Percentiles rank a stretch among this genome's conserved stretches.
Evolutionary conservation across 306 rosid genomes (phyloP).

Genomic region (Hippophae gyantsensis): DNA sequence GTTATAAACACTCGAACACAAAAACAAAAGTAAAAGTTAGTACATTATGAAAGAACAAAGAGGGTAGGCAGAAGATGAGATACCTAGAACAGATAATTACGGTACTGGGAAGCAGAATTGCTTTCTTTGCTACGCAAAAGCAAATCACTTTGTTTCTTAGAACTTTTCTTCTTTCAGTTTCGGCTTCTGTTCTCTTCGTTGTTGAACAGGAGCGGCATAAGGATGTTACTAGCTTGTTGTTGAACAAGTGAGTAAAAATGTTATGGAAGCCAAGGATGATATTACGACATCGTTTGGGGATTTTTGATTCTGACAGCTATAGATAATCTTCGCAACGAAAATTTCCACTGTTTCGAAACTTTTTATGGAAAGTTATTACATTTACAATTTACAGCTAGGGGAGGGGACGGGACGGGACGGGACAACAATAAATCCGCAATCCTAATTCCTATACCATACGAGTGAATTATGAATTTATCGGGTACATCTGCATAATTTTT

Average conservation of each 20-base stretch:
- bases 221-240: not conserved
- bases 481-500: too few relatives aligned
- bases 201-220: not conserved
- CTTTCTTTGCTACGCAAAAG: not conserved
- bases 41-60: not conserved
- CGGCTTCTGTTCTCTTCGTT: not conserved
- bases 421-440: too few relatives aligned
- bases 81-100: not conserved
- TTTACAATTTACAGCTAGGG: too few relatives aligned
- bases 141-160: not conserved
- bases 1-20: too few relatives aligned
- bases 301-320: slow-evolving; percentile 2
- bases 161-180: not conserved
- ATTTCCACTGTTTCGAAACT: not conserved
- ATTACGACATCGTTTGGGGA: slow-evolving; percentile 3
- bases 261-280: not conserved
- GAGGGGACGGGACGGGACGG: too few relatives aligned
- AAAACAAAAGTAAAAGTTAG: not conserved
- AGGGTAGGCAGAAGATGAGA: not conserved
- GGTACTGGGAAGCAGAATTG: not conserved
- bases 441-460: too few relatives aligned
- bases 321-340: not conserved
- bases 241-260: not conserved
- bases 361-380: too few relatives aligned
- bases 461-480: too few relatives aligned